Conservation (phyloP, 345 rosid species). For the Citrus reticulata region DNA sequence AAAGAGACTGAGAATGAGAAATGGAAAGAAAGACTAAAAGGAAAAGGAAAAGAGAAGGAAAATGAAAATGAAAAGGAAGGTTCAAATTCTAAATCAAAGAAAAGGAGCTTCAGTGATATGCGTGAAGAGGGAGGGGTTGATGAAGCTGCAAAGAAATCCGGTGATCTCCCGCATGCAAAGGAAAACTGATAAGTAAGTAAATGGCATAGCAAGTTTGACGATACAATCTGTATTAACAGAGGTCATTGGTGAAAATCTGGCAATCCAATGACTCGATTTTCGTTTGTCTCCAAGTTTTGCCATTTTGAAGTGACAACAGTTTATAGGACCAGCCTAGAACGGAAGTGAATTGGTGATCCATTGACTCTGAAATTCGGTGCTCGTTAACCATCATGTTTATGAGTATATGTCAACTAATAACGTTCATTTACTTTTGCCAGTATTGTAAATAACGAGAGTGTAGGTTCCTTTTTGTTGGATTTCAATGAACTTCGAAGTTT, state of each 20-base stretch:
- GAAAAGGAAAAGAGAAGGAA: conserved; percentile 13
- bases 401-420: neutral
- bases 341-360: neutral
- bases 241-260: neutral
- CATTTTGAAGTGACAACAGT: neutral
- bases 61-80: conserved; percentile 32
- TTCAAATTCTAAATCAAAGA: conserved; percentile 48
- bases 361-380: neutral
- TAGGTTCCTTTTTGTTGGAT: neutral
- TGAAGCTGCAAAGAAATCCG: conserved; percentile 33
- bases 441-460: neutral
- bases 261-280: neutral
- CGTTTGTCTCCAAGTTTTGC: neutral
- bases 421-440: neutral
- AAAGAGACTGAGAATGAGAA: conserved; percentile 29
- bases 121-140: conserved; percentile 29
- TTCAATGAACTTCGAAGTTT: neutral
- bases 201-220: conserved; percentile 9
- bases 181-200: conserved; percentile 13
- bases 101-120: conserved; percentile 51
- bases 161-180: conserved; percentile 17
- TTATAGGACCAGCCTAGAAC: neutral
- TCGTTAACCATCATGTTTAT: neutral
- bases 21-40: conserved; percentile 36
- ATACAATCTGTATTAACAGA: neutral